Base-by-base conservation (phyloP, 108 stramenopile genomes). In the Pseudonitzschia multistriata region DNA sequence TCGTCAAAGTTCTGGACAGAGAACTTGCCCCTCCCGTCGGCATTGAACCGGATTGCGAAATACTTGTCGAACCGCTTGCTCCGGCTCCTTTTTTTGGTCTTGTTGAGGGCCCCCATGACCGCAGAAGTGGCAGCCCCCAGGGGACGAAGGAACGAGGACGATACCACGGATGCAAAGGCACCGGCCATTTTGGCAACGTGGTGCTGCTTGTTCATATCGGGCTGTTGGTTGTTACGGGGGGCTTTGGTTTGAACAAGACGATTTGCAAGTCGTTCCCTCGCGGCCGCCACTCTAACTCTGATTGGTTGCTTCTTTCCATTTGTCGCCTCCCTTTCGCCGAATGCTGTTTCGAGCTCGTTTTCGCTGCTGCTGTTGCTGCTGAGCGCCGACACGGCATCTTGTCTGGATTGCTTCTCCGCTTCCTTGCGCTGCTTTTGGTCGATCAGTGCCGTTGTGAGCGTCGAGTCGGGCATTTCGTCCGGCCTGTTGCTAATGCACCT, bases 401-500 rank as follows among this genome's bases (percentile, higher is more conserved):
- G 40, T 42, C 40, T 42, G 13, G 13, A 42, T 42, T 42, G 13
- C 8, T 61, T 61, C 59, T 31, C 34, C 30, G 0, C 34, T 33
- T 35, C 34, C 13, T 61, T 30, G 21, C 35, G 21, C 25, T 33
- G 33, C 49, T 76, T 47, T 53, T 53, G 52, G 10, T 53, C 31
- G 3, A 59, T 33, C 24, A 70, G 35, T 3, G 76, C 69, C 22
- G 24, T 24, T 22, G 36, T 36, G 54, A 70, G 50, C 30, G 49
- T 49, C 14, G 64, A 61, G 35, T 83, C 80, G 34, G 60, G 62
- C 84, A 86, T 83, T 63, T 81, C 88, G 8, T 22, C 59, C 6
- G 88, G 88, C 60, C 86, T 70, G 8, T 82, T 52, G 31, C 71
- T 31, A 54, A 92, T 49, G 11, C 83, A 15, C 27, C 60, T 62